phyloP scores from a whole-genome alignment of 371 early-diverging fungal genomes.

The Saksenaea oblongispora region DNA sequence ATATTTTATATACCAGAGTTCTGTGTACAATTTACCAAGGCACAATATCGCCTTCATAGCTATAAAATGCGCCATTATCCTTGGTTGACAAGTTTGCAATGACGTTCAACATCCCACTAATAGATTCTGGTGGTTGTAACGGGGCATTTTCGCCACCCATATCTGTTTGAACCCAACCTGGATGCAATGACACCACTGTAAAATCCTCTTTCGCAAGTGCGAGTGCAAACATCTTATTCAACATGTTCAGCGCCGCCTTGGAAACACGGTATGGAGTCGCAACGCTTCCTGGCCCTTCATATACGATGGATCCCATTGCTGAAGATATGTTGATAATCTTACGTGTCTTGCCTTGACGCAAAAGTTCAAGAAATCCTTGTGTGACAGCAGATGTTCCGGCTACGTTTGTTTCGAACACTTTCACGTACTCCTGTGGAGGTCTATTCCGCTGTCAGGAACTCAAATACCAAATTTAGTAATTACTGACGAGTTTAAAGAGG shows the following conservation, averaged over 20 bases:
- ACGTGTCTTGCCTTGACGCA: conserved; percentile 5
- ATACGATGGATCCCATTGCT: conserved; percentile 10
- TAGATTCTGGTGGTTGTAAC: conserved; percentile 23
- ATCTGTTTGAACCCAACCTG: conserved; percentile 41
- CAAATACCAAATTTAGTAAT: too few species aligned
- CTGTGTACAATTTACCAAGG: conserved; percentile 16
- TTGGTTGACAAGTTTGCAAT: conserved; percentile 17
- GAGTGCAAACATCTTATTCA: conserved; percentile 13
- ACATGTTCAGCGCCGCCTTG: conserved; percentile 39
- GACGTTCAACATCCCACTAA: conserved; percentile 24
- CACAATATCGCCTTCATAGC: conserved; percentile 17
- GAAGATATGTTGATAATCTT: conserved; percentile 15
- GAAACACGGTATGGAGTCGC: conserved; percentile 26
- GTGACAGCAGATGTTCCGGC: conserved; percentile 1
- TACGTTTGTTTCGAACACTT: conserved; percentile 13
- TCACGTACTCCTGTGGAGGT: background rate
- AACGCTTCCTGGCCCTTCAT: background rate
- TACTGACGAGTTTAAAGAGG: background rate
- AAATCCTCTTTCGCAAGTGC: conserved; percentile 20
- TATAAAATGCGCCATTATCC: conserved; percentile 28
- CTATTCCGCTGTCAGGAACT: background rate
- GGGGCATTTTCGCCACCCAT: conserved; percentile 30
- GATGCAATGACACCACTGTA: conserved; percentile 25
- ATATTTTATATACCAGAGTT: too few species aligned
- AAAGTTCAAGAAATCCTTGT: background rate